Conservation (phyloP, 352 stramenopile species). For the Globisporangium middletonii region DNA sequence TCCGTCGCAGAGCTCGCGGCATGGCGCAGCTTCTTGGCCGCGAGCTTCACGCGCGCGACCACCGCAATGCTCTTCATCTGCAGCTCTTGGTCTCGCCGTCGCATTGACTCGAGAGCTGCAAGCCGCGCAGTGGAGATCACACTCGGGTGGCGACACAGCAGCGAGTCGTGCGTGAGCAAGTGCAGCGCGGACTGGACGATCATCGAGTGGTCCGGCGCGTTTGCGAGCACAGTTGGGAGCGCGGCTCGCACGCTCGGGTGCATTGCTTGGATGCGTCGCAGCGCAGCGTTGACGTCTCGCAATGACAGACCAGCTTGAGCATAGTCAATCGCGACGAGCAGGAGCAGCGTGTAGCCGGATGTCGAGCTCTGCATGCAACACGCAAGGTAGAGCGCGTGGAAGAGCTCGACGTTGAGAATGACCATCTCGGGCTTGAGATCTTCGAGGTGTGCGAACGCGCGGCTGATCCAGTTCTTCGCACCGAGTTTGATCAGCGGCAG, state of each 20-base stretch:
- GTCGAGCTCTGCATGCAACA: slow-evolving; percentile 30
- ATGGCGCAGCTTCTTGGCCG: not conserved
- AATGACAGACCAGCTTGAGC: not conserved
- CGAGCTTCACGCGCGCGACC: not conserved
- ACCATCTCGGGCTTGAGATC: slow-evolving; percentile 34
- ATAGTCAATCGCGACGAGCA: slow-evolving; percentile 27
- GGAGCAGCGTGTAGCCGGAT: slow-evolving; percentile 16
- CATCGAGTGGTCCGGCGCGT: not conserved
- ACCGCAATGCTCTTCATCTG: not conserved
- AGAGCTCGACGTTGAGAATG: slow-evolving; percentile 50
- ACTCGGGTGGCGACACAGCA: not conserved
- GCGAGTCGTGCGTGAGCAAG: not conserved
- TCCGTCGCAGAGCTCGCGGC: not conserved
- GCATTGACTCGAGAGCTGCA: not conserved
- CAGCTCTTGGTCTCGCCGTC: not conserved
- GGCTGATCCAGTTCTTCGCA: slow-evolving; percentile 2
- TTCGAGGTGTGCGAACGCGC: not conserved
- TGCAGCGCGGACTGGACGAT: not conserved
- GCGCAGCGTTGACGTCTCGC: not conserved
- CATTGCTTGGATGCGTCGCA: not conserved
- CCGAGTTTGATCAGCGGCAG: slow-evolving; percentile 25
- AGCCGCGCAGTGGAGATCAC: not conserved
- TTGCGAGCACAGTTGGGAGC: not conserved
- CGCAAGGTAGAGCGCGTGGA: slow-evolving; percentile 38
- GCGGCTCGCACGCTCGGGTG: not conserved